Evolutionary conservation across 2,329 filamentous ascomycete genomes (phyloP), one percentile per base, ranked within the genome.

Genomic region (Macrophomina tecta): DNA sequence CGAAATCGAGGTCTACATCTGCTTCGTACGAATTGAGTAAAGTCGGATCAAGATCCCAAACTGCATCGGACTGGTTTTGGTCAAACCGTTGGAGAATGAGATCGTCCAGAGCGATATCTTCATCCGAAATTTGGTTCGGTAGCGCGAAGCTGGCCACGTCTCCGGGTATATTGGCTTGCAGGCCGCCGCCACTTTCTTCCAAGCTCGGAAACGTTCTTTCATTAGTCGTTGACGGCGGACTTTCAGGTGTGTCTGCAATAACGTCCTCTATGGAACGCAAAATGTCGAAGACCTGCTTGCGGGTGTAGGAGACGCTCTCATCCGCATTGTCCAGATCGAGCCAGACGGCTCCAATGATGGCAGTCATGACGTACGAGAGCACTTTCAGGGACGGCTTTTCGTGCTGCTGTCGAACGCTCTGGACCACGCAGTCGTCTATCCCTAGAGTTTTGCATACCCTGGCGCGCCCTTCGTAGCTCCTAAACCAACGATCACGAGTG

Each of bases 321-420:
- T 65, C 28, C 14, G 5, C 9, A 42, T 23, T 65, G n/a, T 67
- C 38, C n/a, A 69, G n/a, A 46, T 69, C 68, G n/a, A 67, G 53
- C 68, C 68, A 69, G 36, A 65, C 53, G 8, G 68, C 68, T 36
- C 62, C 65, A 63, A 69, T 48, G 30, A 67, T 62, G 28, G 68
- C 68, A 38, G 60, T 63, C 53, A 69, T 34, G 5, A 61, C 48
- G 34, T 67, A 53, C 4, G 60, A 53, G 1, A 67, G 23, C 23
- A 23, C 23, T 23, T 3, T 23, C 23, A 23, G 23, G 23, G 23
- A 23, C 23, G 60, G 68, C 23, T 36, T 28, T 56, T 62, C 3
- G 28, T 67, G 45, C 36, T 46, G 45, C 18, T 69, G 65, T 61
- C 65, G 68, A 51, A 30, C 14, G 38, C 68, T 67, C 49, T 67